Evolutionary conservation across 371 early-diverging fungal genomes (phyloP).

Genomic region (Nematocida major): DNA sequence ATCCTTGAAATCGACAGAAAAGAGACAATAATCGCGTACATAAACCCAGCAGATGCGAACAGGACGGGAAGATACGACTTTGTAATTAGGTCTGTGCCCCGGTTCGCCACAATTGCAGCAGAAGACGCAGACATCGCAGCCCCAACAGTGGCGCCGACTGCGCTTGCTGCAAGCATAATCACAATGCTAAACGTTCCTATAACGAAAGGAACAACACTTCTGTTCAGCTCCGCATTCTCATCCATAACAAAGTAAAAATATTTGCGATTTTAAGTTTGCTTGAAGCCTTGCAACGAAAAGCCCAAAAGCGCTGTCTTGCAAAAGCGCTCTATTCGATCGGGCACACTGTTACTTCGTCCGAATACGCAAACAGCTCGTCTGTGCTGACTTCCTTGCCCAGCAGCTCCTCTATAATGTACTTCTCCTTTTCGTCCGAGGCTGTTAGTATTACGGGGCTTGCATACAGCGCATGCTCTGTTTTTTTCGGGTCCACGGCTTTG

Average conservation of each 20-base stretch:
- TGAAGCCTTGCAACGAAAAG: too few relatives aligned
- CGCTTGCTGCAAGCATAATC: constrained; percentile 24
- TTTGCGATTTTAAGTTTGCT: background rate
- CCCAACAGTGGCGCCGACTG: constrained; percentile 31
- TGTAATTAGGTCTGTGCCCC: constrained; percentile 13
- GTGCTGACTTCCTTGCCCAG: background rate
- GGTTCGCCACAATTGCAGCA: constrained; percentile 33
- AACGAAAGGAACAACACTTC: constrained; percentile 24
- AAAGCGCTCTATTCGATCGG: background rate
- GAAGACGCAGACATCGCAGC: constrained; percentile 27
- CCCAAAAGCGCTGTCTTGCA: too few relatives aligned
- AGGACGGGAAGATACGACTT: constrained; percentile 36
- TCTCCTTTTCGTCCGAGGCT: background rate
- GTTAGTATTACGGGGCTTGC: background rate
- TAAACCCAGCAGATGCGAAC: constrained; percentile 37
- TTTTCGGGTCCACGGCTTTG: background rate
- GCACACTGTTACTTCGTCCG: background rate
- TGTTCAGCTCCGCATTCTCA: background rate
- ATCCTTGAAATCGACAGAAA: constrained; percentile 1
- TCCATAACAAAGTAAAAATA: constrained; percentile 38
- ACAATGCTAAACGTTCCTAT: background rate
- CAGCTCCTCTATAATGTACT: background rate
- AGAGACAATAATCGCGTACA: constrained; percentile 24
- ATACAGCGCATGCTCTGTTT: background rate
- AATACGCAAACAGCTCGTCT: background rate